phyloP scores from a whole-genome alignment of 2,329 filamentous ascomycete species.

The Corinectria fuckeliana region DNA sequence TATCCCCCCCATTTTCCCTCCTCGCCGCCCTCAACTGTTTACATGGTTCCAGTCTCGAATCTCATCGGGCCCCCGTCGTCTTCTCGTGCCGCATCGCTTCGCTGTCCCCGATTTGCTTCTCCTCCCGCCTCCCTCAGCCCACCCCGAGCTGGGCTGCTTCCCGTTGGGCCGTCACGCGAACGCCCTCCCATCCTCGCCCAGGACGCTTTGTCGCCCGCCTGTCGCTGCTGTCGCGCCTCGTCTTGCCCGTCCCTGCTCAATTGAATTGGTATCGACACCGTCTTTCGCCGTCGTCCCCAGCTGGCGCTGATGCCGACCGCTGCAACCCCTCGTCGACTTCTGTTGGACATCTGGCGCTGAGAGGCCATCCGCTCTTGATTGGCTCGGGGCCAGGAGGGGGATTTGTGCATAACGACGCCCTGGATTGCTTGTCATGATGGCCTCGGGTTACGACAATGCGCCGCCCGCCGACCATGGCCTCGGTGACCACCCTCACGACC shows the following conservation, averaged over 20 bases:
- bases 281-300: constrained; percentile 27
- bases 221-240: constrained; percentile 26
- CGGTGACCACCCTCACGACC: constrained; percentile 35
- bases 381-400: constrained; percentile 37
- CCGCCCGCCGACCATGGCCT: constrained; percentile 47
- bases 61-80: constrained; percentile 30
- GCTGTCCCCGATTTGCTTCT: constrained; percentile 37
- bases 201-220: constrained; percentile 24
- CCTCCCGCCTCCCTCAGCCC: constrained; percentile 27
- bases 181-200: constrained; percentile 28
- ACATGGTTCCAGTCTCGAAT: constrained; percentile 34
- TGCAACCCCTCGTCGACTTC: constrained; percentile 42
- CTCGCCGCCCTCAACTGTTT: constrained; percentile 23
- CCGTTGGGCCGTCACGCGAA: constrained; percentile 40
- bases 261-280: constrained; percentile 40
- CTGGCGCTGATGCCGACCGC: constrained; percentile 49
- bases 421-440: constrained; percentile 47
- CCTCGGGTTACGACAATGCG: constrained; percentile 55
- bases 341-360: constrained; percentile 43
- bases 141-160: constrained; percentile 32
- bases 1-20: constrained; percentile 4
- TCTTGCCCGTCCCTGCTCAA: constrained; percentile 16
- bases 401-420: constrained; percentile 30
- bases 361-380: constrained; percentile 32
- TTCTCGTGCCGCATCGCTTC: constrained; percentile 39